Base-by-base conservation (phyloP, 78 protist genomes). In the Trichosphaerium sp. region DNA sequence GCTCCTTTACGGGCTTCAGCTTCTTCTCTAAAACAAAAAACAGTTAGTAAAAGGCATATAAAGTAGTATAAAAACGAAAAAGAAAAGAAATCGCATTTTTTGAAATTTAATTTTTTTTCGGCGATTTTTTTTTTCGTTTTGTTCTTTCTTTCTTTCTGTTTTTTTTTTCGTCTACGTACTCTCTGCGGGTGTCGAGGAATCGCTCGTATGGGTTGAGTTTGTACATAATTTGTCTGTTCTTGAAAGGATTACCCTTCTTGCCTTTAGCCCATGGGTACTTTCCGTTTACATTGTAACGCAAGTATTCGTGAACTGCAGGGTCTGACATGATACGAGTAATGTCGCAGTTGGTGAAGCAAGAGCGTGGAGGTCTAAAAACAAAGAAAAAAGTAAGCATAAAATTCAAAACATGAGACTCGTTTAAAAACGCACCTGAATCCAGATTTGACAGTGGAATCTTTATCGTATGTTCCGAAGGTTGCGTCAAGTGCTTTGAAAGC, bases 401-500 rank as follows among this genome's bases (percentile, higher is more conserved):
- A 18, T 12, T 8, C 8, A 40, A 43, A 7, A 52, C 26, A 52
- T 32, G 29, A 8, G 5, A 52, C 58, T 7, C 8, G 58, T 4
- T 38, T 2, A 56, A 18, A 6, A 56, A 4, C 62, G 10, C 35
- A 25, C 34, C 67, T 43, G 87, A 47, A 85, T 64, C 80, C 84
- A 29, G 57, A 43, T 93, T 94, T 93, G 63, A 35, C 28, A 58
- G 49, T 31, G n/a, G 84, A 57, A 23, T 70, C 10, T 26, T 23
- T 42, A 54, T n/a, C 0, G 47, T 43, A 34, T 31, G 94, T 83
- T 37, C 94, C 96, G 78, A 64, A 96, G 85, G 87, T 11, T 21
- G 12, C 1, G 81, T 93, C 93, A 40, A 98, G 87, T 67, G 64
- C 43, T 77, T 77, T 73, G 90, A 96, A 94, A 49, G 99, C 99